These are phyloP conservation scores for Syncephalis plumigaleata DNA, from an alignment of 371 early-diverging fungal genomes.

Conservation along the genomic window DNA sequence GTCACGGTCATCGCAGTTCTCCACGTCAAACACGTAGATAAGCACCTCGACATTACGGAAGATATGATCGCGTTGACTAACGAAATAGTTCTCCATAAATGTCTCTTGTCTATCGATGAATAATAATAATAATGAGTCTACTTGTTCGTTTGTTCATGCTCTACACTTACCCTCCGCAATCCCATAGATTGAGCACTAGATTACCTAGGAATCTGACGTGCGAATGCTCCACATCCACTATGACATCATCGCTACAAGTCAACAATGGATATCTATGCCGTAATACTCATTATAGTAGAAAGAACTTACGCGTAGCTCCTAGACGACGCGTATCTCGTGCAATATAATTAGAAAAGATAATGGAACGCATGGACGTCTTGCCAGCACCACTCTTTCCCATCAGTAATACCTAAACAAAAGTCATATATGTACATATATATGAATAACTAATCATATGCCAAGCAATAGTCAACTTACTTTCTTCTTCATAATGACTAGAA, in stretches of 20 bases:
- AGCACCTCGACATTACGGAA: conserved; percentile 95
- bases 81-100: conserved; percentile 93
- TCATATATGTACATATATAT: no score
- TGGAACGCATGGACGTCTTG: conserved; percentile 96
- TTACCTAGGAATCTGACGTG: conserved; percentile 90
- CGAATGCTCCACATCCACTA: conserved; percentile 92
- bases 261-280: no score
- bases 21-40: conserved; percentile 95
- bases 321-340: conserved; percentile 87
- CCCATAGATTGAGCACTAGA: conserved; percentile 89
- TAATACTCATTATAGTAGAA: no score
- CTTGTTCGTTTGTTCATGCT: neutral
- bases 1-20: conserved; percentile 83
- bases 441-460: no score
- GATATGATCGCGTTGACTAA: conserved; percentile 79
- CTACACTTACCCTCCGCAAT: conserved; percentile 63
- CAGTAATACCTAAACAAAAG: conserved; percentile 52
- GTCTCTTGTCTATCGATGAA: conserved; percentile 56
- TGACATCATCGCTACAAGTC: neutral
- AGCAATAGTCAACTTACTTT: no score
- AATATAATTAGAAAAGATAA: conserved; percentile 93
- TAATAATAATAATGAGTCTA: neutral
- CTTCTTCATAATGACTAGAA: no score
- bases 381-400: conserved; percentile 97
- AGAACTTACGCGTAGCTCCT: conserved; percentile 78